Conservation (phyloP, 306 rosid genomes). For the Cucurbita maxima region DNA sequence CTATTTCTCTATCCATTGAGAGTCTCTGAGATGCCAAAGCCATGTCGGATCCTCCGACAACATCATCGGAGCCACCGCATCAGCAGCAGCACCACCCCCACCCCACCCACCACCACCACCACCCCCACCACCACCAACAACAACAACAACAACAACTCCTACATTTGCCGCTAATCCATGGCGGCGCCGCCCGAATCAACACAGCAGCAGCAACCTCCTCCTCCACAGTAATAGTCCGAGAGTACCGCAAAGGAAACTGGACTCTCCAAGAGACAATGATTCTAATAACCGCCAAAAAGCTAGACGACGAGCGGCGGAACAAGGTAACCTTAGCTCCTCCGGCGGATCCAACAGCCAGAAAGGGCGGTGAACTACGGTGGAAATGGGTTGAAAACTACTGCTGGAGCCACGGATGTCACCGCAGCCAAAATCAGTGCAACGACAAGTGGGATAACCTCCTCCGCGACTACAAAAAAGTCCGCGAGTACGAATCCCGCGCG, state of each 20-base stretch:
- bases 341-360: neutral
- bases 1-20: neutral
- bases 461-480: slow-evolving; percentile 49
- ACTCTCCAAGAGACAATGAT: slow-evolving; percentile 38
- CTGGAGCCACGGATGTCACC: slow-evolving; percentile 43
- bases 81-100: no score
- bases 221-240: slow-evolving; percentile 12
- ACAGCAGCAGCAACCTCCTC: slow-evolving; percentile 3
- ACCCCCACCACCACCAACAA: slow-evolving; percentile 17
- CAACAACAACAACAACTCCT: slow-evolving; percentile 10
- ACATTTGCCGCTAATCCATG: neutral
- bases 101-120: slow-evolving; percentile 12
- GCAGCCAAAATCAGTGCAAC: slow-evolving; percentile 59
- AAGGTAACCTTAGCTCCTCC: neutral
- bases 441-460: slow-evolving; percentile 62
- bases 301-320: slow-evolving; percentile 37
- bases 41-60: slow-evolving; percentile 54
- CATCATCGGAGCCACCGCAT: slow-evolving; percentile 22
- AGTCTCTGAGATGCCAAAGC: slow-evolving; percentile 15
- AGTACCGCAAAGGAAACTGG: slow-evolving; percentile 64
- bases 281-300: slow-evolving; percentile 42
- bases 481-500: slow-evolving; percentile 40
- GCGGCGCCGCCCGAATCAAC: slow-evolving; percentile 4
- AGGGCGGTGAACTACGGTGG: slow-evolving; percentile 44
- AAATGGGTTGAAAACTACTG: slow-evolving; percentile 66